Conservation (phyloP, 768 basidiomycete genomes). For the Daedaleopsis nitida region DNA sequence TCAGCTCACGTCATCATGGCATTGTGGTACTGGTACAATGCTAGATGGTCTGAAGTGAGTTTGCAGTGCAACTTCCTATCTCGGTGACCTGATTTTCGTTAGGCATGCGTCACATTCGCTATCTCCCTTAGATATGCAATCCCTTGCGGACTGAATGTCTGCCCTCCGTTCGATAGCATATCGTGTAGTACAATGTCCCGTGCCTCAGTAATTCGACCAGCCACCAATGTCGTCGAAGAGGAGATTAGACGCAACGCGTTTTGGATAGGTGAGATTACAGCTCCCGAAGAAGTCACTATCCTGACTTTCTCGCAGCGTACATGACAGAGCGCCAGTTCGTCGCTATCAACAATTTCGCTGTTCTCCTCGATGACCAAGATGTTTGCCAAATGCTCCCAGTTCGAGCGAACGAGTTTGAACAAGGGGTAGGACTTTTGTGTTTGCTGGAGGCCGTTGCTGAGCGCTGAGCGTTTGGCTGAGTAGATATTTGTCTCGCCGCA, state of each 20-base stretch:
- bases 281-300: too few relatives aligned
- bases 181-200: conserved; percentile 53
- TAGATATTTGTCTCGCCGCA: conserved; percentile 34
- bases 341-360: conserved; percentile 70
- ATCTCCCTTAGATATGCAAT: conserved; percentile 59
- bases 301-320: conserved; percentile 40
- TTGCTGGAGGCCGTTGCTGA: background rate
- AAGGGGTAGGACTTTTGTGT: conserved; percentile 48
- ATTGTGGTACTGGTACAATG: conserved; percentile 78
- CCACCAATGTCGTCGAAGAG: conserved; percentile 66
- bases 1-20: conserved; percentile 63
- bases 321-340: conserved; percentile 67
- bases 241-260: conserved; percentile 74
- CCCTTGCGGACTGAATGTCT: conserved; percentile 71
- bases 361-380: conserved; percentile 72
- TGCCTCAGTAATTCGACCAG: conserved; percentile 58
- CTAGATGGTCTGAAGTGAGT: conserved; percentile 74
- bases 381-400: conserved; percentile 72
- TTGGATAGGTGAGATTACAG: conserved; percentile 39
- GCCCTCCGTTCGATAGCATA: conserved; percentile 66
- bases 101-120: conserved; percentile 65
- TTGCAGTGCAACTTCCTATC: background rate
- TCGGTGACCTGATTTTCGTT: background rate
- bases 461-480: conserved; percentile 3
- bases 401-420: conserved; percentile 58